These are phyloP conservation scores for Penicillium desertorum DNA, from an alignment of 495 filamentous ascomycete species.

Conservation along the genomic window DNA sequence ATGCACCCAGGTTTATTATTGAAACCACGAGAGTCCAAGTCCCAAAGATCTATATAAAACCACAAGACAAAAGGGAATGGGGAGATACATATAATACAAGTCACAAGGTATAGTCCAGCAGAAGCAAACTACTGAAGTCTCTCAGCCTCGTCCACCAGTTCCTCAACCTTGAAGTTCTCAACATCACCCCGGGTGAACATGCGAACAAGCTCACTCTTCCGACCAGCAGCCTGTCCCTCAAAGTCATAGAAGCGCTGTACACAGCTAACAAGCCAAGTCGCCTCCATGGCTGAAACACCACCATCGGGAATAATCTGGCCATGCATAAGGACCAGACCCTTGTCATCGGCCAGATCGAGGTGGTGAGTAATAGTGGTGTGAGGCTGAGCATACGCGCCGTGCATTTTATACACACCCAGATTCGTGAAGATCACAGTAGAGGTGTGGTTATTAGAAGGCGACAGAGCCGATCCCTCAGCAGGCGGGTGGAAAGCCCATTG, in stretches of 20 bases:
- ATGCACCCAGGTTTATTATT: background rate
- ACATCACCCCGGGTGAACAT: conserved; percentile 76
- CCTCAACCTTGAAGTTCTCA: conserved; percentile 74
- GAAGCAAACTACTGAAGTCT: conserved; percentile 48
- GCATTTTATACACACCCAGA: conserved; percentile 85
- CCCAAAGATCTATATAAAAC: background rate
- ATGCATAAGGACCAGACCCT: conserved; percentile 80
- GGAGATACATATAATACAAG: conserved; percentile 15
- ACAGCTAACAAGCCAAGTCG: conserved; percentile 85
- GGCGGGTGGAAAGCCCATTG: conserved; percentile 79
- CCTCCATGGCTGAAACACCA: conserved; percentile 77
- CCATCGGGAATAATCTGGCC: conserved; percentile 73
- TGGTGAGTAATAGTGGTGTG: conserved; percentile 95
- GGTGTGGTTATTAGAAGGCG: conserved; percentile 53
- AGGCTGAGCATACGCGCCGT: conserved; percentile 83
- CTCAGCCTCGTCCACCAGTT: conserved; percentile 82
- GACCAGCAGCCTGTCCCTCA: conserved; percentile 51
- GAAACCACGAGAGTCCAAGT: background rate
- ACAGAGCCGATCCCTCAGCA: conserved; percentile 64
- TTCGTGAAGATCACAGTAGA: conserved; percentile 89
- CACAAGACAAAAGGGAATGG: background rate
- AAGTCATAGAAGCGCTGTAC: conserved; percentile 92
- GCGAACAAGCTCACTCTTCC: conserved; percentile 66
- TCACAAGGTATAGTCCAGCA: background rate
- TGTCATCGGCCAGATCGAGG: conserved; percentile 67